These are phyloP conservation scores for Ceratocystiopsis sp. DNA, from an alignment of 2,329 filamentous ascomycete species.

Conservation along the genomic window DNA sequence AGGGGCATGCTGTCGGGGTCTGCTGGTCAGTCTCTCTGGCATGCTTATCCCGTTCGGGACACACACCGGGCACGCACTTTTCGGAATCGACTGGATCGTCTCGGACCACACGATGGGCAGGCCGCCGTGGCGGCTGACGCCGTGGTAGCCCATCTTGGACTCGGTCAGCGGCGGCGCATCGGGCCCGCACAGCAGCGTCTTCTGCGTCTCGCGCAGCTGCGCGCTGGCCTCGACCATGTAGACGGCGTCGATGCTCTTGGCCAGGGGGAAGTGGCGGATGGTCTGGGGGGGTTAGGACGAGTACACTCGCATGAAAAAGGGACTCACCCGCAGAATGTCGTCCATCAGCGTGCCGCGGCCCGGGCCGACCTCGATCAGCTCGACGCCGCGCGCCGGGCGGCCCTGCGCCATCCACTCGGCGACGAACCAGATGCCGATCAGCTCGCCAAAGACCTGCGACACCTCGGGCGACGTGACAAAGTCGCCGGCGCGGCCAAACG, in stretches of 20 bases:
- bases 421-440: slow-evolving; percentile 87
- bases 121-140: slow-evolving; percentile 56
- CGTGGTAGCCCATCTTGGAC: slow-evolving; percentile 55
- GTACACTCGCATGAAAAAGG: too few species aligned
- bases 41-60: background rate
- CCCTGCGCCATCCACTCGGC: slow-evolving; percentile 95
- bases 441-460: slow-evolving; percentile 89
- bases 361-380: slow-evolving; percentile 87
- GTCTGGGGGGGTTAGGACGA: too few species aligned
- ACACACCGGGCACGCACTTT: slow-evolving; percentile 28
- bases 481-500: slow-evolving; percentile 85
- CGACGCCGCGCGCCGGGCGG: slow-evolving; percentile 51
- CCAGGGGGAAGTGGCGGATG: slow-evolving; percentile 64
- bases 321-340: slow-evolving; percentile 74
- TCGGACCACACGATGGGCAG: slow-evolving; percentile 81
- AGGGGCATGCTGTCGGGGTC: slow-evolving; percentile 62
- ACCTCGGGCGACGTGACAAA: slow-evolving; percentile 97
- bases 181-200: slow-evolving; percentile 61
- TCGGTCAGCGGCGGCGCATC: slow-evolving; percentile 49
- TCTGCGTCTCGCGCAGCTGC: slow-evolving; percentile 60
- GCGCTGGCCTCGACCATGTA: slow-evolving; percentile 92
- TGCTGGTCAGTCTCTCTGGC: slow-evolving; percentile 13
- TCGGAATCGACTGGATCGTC: slow-evolving; percentile 67
- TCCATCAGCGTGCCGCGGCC: slow-evolving; percentile 94
- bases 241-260: slow-evolving; percentile 62